Percentiles rank a stretch among this genome's conserved stretches.
These are phyloP conservation scores for Claviceps monticola DNA, from an alignment of 2,329 filamentous ascomycete species.

Conservation along the genomic window DNA sequence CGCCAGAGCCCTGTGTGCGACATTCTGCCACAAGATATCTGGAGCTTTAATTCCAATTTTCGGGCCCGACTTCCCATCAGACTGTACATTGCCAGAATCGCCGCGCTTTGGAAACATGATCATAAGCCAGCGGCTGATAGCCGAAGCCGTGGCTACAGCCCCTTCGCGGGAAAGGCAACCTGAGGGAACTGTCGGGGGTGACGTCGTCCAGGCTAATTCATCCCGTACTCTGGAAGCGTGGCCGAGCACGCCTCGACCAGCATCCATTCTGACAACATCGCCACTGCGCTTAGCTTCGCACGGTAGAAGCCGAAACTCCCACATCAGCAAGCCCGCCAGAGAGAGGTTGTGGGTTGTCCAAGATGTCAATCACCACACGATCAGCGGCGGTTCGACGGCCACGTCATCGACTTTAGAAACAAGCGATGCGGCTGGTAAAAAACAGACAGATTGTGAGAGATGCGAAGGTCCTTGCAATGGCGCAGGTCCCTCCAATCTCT, in stretches of 20 bases:
- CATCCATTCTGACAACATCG: background rate
- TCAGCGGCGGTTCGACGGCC: background rate
- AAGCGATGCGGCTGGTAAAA: background rate
- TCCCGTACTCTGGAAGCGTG: background rate
- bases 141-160: slow-evolving; percentile 36
- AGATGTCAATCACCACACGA: background rate
- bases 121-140: slow-evolving; percentile 44
- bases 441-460: background rate
- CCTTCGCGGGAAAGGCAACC: background rate
- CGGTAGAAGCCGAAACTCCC: background rate
- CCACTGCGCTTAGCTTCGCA: background rate
- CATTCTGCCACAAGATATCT: slow-evolving; percentile 77
- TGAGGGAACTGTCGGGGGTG: background rate
- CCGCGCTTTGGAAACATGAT: slow-evolving; percentile 53
- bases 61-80: slow-evolving; percentile 61
- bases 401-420: background rate
- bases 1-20: slow-evolving; percentile 74
- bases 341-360: background rate
- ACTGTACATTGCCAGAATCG: slow-evolving; percentile 53
- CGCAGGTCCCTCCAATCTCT: background rate
- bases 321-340: background rate
- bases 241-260: background rate
- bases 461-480: background rate
- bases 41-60: slow-evolving; percentile 83
- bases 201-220: background rate